phyloP scores from a whole-genome alignment of 768 basidiomycete genomes.

The Kwoniella dejecticola region DNA sequence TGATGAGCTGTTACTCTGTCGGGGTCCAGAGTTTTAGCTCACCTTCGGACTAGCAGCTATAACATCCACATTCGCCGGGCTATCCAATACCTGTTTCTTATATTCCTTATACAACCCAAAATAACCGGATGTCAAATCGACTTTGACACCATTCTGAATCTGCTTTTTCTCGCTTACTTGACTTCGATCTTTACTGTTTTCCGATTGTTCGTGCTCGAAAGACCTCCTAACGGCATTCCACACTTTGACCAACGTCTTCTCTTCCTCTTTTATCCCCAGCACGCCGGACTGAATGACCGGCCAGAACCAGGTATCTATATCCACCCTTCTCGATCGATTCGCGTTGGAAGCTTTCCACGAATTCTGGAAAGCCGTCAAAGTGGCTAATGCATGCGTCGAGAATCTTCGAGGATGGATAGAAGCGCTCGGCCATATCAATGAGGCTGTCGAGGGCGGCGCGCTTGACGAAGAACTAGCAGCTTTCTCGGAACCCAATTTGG shows the following conservation, averaged over 20 bases:
- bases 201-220: conserved; percentile 16
- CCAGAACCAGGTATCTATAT: conserved; percentile 64
- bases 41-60: conserved; percentile 87
- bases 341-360: conserved; percentile 50
- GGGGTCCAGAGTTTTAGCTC: no score
- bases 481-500: conserved; percentile 15
- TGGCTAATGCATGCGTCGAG: conserved; percentile 63
- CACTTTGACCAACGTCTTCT: conserved; percentile 59
- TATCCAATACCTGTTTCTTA: conserved; percentile 67
- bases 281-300: conserved; percentile 90
- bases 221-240: conserved; percentile 50
- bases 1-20: no score
- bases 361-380: conserved; percentile 66
- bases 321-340: conserved; percentile 40
- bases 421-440: conserved; percentile 69
- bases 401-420: conserved; percentile 71
- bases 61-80: conserved; percentile 64
- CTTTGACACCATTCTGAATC: conserved; percentile 56
- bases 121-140: conserved; percentile 91
- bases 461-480: no score
- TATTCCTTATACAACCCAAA: conserved; percentile 84
- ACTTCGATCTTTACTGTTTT: no score
- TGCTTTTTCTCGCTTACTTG: no score
- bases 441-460: conserved; percentile 63
- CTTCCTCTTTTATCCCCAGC: conserved; percentile 83